Conservation (phyloP, 2,329 filamentous ascomycete species). For the Fusarium guadeloupense region DNA sequence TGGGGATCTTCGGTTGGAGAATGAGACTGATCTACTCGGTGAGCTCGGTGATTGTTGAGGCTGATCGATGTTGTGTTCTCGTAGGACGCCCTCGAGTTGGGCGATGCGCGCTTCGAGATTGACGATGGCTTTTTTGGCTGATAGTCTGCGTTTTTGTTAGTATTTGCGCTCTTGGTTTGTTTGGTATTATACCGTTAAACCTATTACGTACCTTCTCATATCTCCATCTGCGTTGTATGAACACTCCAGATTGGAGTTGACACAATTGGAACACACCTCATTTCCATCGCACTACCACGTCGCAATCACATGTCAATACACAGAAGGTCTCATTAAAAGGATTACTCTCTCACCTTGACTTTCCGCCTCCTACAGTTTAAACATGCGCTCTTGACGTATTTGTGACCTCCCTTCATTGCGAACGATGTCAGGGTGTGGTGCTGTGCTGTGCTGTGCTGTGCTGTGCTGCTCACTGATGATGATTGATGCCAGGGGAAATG, state of each 20-base stretch:
- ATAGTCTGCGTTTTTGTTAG: too few species aligned
- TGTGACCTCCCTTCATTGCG: not conserved
- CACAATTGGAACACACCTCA: slow-evolving; percentile 7
- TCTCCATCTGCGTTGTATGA: slow-evolving; percentile 13
- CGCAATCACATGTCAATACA: too few species aligned
- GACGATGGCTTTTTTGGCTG: slow-evolving; percentile 5
- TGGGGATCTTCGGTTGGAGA: not conserved
- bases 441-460: not conserved
- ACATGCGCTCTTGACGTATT: slow-evolving; percentile 14
- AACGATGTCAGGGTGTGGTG: too few species aligned
- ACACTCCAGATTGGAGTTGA: not conserved
- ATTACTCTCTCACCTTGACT: slow-evolving; percentile 3
- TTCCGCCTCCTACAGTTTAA: slow-evolving; percentile 14
- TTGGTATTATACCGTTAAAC: too few species aligned
- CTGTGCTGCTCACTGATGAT: not conserved
- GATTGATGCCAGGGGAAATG: too few species aligned
- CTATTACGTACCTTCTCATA: slow-evolving; percentile 4
- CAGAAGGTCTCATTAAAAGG: too few species aligned
- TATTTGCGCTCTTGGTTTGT: too few species aligned
- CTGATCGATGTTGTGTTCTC: slow-evolving; percentile 11
- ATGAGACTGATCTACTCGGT: not conserved
- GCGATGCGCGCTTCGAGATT: slow-evolving; percentile 3
- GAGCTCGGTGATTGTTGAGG: not conserved
- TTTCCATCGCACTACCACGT: too few species aligned
- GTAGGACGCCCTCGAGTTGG: slow-evolving; percentile 4